Base-by-base conservation (phyloP, 345 rosid genomes). In the Trapa incisa region DNA sequence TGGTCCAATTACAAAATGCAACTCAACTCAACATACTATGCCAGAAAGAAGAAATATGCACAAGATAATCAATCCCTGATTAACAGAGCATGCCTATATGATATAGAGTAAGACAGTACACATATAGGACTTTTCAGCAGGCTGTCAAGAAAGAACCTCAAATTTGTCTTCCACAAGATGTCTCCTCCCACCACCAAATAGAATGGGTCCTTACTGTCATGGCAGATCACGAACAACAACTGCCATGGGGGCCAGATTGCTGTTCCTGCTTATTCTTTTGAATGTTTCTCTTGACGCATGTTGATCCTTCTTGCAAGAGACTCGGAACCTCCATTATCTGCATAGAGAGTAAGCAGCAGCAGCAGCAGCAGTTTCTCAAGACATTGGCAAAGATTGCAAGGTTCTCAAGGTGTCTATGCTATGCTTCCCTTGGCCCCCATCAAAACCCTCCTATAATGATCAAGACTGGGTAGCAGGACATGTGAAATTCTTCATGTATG, bases 241-340 rank as follows among this genome's bases (percentile, higher is more conserved):
- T 79, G 0, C 71, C 54, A 0, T 61, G 75, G 37, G 79, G 29
- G 65, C 70, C 77, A 6, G 63, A 54, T 47, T 78, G 85, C 64
- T 78, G 58, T 70, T 89, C 90, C 29, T 86, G 81, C 75, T 86
- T 87, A 74, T 77, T 95, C 80, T 85, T 87, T 69, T 85, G 72
- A 71, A 79, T 83, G 82, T 83, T 91, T 67, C 89, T 83, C 88
- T 94, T 91, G 47, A 70, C 83, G 12, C 70, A 83, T 37, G 77
- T 84, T 12, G 95, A 91, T 70, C 96, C 96, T 86, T 91, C 93
- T 83, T 87, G 87, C 81, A 91, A 64, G 69, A 94, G 99, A 79
- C 93, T 85, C 35, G 99, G 99, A 75, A 83, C 74, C 74, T 91
- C 93, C 99, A 87, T 86, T 81, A 94, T 94, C 97, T 93, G 73